Percentiles rank a stretch among this genome's conserved stretches.
These are phyloP conservation scores for Fennellomyces sp. DNA, from an alignment of 371 early-diverging fungal species.

Conservation along the genomic window DNA sequence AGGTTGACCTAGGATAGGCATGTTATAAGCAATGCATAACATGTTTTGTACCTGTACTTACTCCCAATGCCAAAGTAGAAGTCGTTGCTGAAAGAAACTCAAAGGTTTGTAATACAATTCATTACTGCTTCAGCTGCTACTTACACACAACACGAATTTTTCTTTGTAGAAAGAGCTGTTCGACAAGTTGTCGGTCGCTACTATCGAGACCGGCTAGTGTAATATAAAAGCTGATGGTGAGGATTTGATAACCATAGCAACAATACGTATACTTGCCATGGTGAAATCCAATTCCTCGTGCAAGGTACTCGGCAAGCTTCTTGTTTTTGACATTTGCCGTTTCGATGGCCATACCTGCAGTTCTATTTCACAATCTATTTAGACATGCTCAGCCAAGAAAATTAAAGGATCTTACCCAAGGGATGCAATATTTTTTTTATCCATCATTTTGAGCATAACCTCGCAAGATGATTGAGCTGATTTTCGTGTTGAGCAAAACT, in stretches of 20 bases:
- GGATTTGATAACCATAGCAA: too few species aligned
- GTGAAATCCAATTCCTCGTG: slow-evolving; percentile 74
- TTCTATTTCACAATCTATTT: background rate
- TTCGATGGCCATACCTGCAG: background rate
- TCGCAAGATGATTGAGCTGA: slow-evolving; percentile 67
- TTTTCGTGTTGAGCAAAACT: slow-evolving; percentile 83
- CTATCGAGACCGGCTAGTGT: slow-evolving; percentile 63
- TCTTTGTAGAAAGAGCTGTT: slow-evolving; percentile 63
- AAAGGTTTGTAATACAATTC: background rate
- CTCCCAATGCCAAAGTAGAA: slow-evolving; percentile 92
- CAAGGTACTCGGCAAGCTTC: slow-evolving; percentile 36
- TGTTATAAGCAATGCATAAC: background rate
- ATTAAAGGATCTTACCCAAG: slow-evolving; percentile 19
- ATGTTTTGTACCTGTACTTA: slow-evolving; percentile 12
- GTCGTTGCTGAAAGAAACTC: slow-evolving; percentile 64
- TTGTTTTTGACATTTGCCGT: slow-evolving; percentile 28
- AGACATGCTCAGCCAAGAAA: background rate
- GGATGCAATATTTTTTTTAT: slow-evolving; percentile 15
- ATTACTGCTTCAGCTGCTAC: slow-evolving; percentile 8
- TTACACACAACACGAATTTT: slow-evolving; percentile 70
- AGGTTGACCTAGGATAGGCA: slow-evolving; percentile 70
- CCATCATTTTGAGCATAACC: slow-evolving; percentile 42
- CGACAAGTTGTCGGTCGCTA: slow-evolving; percentile 68
- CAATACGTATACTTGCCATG: slow-evolving; percentile 47
- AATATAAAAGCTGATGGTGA: background rate